These are phyloP conservation scores for Phytophthora fragariaefolia DNA, from an alignment of 352 stramenopile species.

Conservation along the genomic window DNA sequence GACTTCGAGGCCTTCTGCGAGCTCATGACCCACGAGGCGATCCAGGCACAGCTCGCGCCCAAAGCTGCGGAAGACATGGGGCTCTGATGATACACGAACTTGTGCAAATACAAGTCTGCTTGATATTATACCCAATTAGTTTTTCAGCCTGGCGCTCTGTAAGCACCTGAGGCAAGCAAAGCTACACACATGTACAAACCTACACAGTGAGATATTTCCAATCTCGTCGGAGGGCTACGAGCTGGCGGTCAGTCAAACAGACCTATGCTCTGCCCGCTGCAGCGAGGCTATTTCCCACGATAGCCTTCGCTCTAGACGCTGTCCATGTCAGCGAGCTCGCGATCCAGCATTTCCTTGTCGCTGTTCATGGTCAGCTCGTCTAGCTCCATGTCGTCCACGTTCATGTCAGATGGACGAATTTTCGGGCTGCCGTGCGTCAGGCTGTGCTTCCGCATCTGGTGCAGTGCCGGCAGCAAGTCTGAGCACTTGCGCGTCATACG, in stretches of 20 bases:
- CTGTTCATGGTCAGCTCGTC: slow-evolving; percentile 58
- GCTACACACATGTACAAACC: slow-evolving; percentile 34
- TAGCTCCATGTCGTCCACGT: slow-evolving; percentile 68
- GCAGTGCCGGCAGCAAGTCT: slow-evolving; percentile 69
- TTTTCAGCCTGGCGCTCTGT: slow-evolving; percentile 24
- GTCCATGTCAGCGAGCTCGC: slow-evolving; percentile 67
- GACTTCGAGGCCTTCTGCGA: slow-evolving; percentile 64
- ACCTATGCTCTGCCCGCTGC: slow-evolving; percentile 2
- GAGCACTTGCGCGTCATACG: slow-evolving; percentile 54
- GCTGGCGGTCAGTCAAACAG: slow-evolving; percentile 5
- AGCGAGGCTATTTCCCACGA: slow-evolving; percentile 35
- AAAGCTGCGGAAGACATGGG: slow-evolving; percentile 68
- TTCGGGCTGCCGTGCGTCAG: slow-evolving; percentile 71
- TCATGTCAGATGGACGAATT: slow-evolving; percentile 79
- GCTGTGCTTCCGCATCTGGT: slow-evolving; percentile 80
- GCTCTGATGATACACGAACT: slow-evolving; percentile 31
- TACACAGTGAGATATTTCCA: slow-evolving; percentile 20
- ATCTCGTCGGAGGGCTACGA: slow-evolving; percentile 8
- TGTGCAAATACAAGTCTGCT: slow-evolving; percentile 32
- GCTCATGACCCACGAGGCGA: slow-evolving; percentile 57
- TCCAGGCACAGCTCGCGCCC: slow-evolving; percentile 52
- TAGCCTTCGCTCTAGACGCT: slow-evolving; percentile 42
- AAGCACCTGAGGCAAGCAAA: slow-evolving; percentile 30
- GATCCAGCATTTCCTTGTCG: slow-evolving; percentile 72
- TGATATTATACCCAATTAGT: slow-evolving; percentile 52